These are phyloP conservation scores for Neurospora sp. DNA, from an alignment of 495 filamentous ascomycete genomes.

Conservation along the genomic window DNA sequence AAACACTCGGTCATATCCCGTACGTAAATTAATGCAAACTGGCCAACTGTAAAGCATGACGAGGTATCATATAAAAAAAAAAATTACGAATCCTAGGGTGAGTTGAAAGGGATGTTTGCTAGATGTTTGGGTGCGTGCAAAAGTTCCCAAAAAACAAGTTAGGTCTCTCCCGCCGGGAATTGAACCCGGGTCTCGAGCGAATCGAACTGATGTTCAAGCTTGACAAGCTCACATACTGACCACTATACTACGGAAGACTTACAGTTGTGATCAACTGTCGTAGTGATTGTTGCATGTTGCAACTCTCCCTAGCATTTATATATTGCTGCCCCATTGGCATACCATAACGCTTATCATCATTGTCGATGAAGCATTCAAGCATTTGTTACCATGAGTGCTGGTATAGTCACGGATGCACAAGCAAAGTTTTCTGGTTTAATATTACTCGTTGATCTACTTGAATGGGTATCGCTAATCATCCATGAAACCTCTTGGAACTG, in stretches of 20 bases:
- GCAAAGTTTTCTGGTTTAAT: background rate
- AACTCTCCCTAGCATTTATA: background rate
- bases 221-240: background rate
- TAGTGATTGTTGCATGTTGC: background rate
- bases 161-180: background rate
- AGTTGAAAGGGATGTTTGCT: too few relatives aligned
- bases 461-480: background rate
- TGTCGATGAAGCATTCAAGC: background rate
- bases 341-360: background rate
- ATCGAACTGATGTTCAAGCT: background rate
- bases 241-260: background rate
- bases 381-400: background rate
- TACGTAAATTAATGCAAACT: background rate
- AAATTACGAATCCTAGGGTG: background rate
- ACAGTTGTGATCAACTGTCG: background rate
- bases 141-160: background rate
- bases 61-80: background rate
- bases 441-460: background rate
- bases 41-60: background rate
- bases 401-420: background rate
- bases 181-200: background rate
- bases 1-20: background rate
- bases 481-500: background rate
- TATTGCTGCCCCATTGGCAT: background rate
- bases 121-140: background rate